These are phyloP conservation scores for Exophiala oligosperma DNA, from an alignment of 2,329 filamentous ascomycete species.

Conservation along the genomic window DNA sequence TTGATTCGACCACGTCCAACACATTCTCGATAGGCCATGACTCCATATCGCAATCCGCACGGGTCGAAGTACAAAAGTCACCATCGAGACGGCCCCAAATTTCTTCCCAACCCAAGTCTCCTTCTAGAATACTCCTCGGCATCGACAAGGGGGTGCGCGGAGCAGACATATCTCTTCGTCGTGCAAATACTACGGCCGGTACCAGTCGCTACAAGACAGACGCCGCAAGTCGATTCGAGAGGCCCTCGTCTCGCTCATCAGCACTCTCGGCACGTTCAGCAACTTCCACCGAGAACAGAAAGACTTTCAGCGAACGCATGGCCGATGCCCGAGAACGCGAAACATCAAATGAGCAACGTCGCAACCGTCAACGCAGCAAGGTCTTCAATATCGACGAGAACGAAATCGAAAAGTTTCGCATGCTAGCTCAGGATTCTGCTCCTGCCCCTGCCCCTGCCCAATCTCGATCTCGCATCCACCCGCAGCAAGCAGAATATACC, in stretches of 20 bases:
- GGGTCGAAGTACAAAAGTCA: constrained; percentile 76
- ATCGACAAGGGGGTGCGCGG: constrained; percentile 86
- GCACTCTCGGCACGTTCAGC: constrained; percentile 28
- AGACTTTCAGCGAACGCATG: constrained; percentile 82
- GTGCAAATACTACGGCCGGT: constrained; percentile 48
- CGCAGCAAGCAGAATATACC: constrained; percentile 53
- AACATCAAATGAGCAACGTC: constrained; percentile 39
- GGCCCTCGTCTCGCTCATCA: constrained; percentile 25
- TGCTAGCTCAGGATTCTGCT: constrained; percentile 35
- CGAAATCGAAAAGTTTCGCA: constrained; percentile 45
- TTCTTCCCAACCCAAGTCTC: constrained; percentile 64
- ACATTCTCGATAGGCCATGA: constrained; percentile 21
- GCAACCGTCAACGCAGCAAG: constrained; percentile 42
- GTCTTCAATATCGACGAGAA: constrained; percentile 44
- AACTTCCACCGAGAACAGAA: constrained; percentile 32
- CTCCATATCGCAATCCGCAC: constrained; percentile 22
- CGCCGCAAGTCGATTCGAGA: constrained; percentile 1
- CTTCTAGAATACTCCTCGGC: constrained; percentile 75
- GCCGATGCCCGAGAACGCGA: constrained; percentile 61
- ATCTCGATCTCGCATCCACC: constrained; percentile 39
- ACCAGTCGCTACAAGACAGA: constrained; percentile 8
- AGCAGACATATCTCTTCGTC: constrained; percentile 79
- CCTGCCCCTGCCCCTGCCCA: constrained; percentile 18
- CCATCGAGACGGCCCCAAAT: constrained; percentile 55
- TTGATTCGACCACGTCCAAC: constrained; percentile 28